Conservation (phyloP, 495 filamentous ascomycete genomes). For the Aspergillus wentii region DNA sequence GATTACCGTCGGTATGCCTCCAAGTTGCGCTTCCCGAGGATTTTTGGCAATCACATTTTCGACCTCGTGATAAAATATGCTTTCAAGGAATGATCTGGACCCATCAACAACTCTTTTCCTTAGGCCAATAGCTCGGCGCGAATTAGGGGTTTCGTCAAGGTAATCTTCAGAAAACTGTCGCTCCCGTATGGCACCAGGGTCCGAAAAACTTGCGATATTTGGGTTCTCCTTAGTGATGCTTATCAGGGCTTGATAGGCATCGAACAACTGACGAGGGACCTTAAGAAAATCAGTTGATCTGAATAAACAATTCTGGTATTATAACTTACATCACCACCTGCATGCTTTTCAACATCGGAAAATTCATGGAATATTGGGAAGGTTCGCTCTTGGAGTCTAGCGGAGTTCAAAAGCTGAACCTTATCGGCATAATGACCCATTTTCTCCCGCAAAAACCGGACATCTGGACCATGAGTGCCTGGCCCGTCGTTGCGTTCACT, state of each 20-base stretch:
- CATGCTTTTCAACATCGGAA: slow-evolving; percentile 60
- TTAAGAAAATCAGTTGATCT: slow-evolving; percentile 21
- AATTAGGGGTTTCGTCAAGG: slow-evolving; percentile 63
- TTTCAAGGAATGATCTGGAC: slow-evolving; percentile 71
- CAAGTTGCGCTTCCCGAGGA: slow-evolving; percentile 82
- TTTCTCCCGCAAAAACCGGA: slow-evolving; percentile 72
- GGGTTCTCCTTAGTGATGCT: slow-evolving; percentile 65
- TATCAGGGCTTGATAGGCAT: slow-evolving; percentile 74
- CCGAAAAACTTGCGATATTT: slow-evolving; percentile 43
- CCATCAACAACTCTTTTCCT: slow-evolving; percentile 74
- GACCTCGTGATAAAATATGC: slow-evolving; percentile 64
- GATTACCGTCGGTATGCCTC: slow-evolving; percentile 77
- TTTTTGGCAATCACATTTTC: slow-evolving; percentile 73
- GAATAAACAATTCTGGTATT: neutral
- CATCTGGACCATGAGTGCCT: slow-evolving; percentile 50
- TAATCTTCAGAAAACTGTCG: slow-evolving; percentile 74
- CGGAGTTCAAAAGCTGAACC: slow-evolving; percentile 69
- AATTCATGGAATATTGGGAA: slow-evolving; percentile 72
- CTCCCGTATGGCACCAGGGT: slow-evolving; percentile 56
- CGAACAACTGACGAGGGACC: slow-evolving; percentile 62
- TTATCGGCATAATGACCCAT: slow-evolving; percentile 71
- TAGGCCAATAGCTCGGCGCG: slow-evolving; percentile 52
- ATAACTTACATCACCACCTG: slow-evolving; percentile 56
- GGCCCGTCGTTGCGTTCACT: slow-evolving; percentile 45
- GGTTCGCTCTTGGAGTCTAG: slow-evolving; percentile 56